Evolutionary conservation across 164 flowering plant species (phyloP), one percentile per base, ranked within the genome.

Genomic region (Magnolia sinica): DNA sequence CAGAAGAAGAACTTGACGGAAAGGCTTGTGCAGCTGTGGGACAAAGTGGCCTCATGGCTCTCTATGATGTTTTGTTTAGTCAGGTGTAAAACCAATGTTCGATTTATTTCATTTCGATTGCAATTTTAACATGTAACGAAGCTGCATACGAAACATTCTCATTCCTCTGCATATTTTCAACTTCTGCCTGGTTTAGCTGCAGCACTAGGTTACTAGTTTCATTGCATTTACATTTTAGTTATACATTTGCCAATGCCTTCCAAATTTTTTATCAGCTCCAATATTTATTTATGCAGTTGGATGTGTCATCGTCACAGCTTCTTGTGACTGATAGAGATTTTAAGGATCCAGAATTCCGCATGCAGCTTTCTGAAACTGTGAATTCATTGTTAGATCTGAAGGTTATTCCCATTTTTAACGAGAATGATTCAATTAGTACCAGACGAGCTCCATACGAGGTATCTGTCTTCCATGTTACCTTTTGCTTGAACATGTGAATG

Each of bases 11-110:
- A 73, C 89, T 96, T 79, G 97, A 96, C 86, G 98, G 98, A 69
- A 94, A 94, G 85, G 98, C 97, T 9, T 96, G 98, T 84, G 99
- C 99, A 5, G 93, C 97, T 84, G 99, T 96, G 81, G 99, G 99
- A 16, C 99, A 94, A 75, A 94, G 84, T 80, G 89, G 94, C 75
- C 93, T 94, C 37, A 94, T 94, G 98, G 97, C 98, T 76, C 85
- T 94, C 0, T 96, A 96, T 84, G 99, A 96, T 81, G 80, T 91
- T 50, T 76, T 96, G 81, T 94, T 96, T 80, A 89, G 87, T 83
- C 97, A 95, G 99, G 99, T 93, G 45, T 73, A 66, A 27, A 55
- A 16, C 10, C 61, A 55, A 14, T 55, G 61, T 55, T 55, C 61
- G 3, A 8, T 55, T 16, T 8, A 16, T 3, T 27, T 63, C 50